phyloP scores from a whole-genome alignment of 305 asterid genomes.

The Solanum hybrid region DNA sequence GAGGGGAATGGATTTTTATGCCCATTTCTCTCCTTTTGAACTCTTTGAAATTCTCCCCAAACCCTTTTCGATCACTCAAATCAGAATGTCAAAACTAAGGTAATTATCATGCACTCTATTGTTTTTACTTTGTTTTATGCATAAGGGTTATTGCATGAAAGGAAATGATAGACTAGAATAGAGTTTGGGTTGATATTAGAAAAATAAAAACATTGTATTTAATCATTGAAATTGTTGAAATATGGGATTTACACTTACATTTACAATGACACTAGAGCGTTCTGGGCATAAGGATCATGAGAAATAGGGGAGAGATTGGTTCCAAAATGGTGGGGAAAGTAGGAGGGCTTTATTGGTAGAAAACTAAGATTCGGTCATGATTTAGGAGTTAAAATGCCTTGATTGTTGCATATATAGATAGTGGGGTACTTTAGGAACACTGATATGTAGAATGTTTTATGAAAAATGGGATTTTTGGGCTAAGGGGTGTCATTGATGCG shows the following conservation, averaged over 20 bases:
- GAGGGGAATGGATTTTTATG: background rate
- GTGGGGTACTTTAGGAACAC: background rate
- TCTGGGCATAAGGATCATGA: background rate
- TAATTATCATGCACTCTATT: background rate
- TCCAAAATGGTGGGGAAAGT: background rate
- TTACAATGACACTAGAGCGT: background rate
- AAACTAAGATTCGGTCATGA: background rate
- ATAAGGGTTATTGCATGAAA: background rate
- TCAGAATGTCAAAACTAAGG: background rate
- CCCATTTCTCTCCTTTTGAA: background rate
- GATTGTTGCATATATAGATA: background rate
- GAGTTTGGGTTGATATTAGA: too few species aligned
- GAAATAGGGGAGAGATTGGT: background rate
- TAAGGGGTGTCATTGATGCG: background rate
- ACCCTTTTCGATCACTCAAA: background rate
- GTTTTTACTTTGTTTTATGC: background rate
- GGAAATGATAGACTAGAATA: background rate
- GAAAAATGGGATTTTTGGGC: background rate
- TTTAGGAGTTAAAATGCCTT: background rate
- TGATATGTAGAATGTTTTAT: too few species aligned
- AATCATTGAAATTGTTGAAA: background rate
- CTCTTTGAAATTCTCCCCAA: background rate
- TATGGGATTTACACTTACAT: background rate
- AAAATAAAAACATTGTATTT: too few species aligned
- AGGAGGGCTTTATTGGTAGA: background rate